These are phyloP conservation scores for Thymus mandschuricus DNA, from an alignment of 257 asterid genomes.

Conservation along the genomic window DNA sequence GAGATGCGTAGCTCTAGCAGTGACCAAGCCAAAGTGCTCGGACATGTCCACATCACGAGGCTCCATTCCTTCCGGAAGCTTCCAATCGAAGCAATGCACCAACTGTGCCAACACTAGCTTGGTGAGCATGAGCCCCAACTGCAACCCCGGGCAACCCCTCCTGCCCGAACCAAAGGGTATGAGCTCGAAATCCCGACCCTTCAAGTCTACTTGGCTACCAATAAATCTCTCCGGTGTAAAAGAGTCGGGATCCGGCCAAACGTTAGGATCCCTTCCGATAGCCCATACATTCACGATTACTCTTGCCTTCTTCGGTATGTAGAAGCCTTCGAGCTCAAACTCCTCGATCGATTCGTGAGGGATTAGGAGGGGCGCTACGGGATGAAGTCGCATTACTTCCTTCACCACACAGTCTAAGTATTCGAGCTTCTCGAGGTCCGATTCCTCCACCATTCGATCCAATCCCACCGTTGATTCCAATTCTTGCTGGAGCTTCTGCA, in stretches of 20 bases:
- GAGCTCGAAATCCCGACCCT: conserved; percentile 36
- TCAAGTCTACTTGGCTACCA: conserved; percentile 21
- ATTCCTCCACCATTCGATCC: conserved; percentile 33
- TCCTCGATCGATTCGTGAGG: conserved; percentile 44
- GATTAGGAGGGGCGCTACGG: conserved; percentile 34
- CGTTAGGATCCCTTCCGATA: conserved; percentile 42
- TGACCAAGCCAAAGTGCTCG: conserved; percentile 36
- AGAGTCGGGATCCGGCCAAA: conserved; percentile 32
- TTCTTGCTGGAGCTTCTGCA: conserved; percentile 39
- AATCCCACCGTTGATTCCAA: conserved; percentile 34
- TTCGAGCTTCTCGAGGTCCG: conserved; percentile 31
- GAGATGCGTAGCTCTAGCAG: conserved; percentile 27
- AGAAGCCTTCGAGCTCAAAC: conserved; percentile 34
- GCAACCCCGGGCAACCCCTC: conserved; percentile 44
- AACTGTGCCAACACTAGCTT: conserved; percentile 35
- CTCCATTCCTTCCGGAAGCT: conserved; percentile 27
- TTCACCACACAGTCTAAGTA: conserved; percentile 38
- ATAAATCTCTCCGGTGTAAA: conserved; percentile 42
- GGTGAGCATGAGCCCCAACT: conserved; percentile 29
- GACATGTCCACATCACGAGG: conserved; percentile 34
- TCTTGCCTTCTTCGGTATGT: conserved; percentile 37
- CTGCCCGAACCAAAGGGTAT: conserved; percentile 43
- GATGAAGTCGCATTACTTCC: conserved; percentile 44
- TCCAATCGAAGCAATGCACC: conserved; percentile 47
- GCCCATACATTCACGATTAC: conserved; percentile 41